Evolutionary conservation across 2,329 filamentous ascomycete genomes (phyloP).

Genomic region (Penicillium sp.): DNA sequence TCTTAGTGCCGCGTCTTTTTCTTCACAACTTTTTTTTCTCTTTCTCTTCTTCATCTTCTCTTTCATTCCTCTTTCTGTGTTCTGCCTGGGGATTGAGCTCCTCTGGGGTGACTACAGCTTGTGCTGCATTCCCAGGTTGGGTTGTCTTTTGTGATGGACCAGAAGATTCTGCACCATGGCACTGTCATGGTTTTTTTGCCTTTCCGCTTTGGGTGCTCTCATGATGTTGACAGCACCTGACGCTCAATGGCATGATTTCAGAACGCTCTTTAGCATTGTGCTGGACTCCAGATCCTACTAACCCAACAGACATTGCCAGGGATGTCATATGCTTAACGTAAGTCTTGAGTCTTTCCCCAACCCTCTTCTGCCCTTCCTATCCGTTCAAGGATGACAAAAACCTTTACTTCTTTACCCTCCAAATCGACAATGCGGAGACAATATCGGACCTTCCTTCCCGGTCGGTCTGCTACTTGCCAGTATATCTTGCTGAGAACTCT

Average conservation of each 20-base stretch:
- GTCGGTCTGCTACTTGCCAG: constrained; percentile 72
- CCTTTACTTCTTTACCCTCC: constrained; percentile 64
- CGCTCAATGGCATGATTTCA: constrained; percentile 4
- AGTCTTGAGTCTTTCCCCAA: constrained; percentile 21
- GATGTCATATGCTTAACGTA: constrained; percentile 16
- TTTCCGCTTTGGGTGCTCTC: not conserved
- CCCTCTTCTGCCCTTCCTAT: constrained; percentile 1
- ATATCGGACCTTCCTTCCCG: constrained; percentile 62
- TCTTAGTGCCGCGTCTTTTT: constrained; percentile 21
- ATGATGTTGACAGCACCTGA: constrained; percentile 5
- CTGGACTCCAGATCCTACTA: constrained; percentile 10
- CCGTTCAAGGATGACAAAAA: constrained; percentile 60
- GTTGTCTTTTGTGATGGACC: not conserved
- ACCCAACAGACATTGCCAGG: constrained; percentile 14
- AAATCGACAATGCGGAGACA: constrained; percentile 69
- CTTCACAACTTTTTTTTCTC: constrained; percentile 12
- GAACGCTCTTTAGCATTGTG: not conserved
- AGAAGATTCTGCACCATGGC: not conserved
- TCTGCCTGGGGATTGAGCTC: not conserved
- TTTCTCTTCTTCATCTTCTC: constrained; percentile 19
- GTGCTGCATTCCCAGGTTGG: not conserved
- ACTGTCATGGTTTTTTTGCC: not conserved
- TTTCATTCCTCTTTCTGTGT: constrained; percentile 1
- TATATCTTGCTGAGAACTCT: constrained; percentile 63
- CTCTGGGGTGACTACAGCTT: not conserved